These are phyloP conservation scores for Vachellia collinsii DNA, from an alignment of 306 rosid species.

Conservation along the genomic window DNA sequence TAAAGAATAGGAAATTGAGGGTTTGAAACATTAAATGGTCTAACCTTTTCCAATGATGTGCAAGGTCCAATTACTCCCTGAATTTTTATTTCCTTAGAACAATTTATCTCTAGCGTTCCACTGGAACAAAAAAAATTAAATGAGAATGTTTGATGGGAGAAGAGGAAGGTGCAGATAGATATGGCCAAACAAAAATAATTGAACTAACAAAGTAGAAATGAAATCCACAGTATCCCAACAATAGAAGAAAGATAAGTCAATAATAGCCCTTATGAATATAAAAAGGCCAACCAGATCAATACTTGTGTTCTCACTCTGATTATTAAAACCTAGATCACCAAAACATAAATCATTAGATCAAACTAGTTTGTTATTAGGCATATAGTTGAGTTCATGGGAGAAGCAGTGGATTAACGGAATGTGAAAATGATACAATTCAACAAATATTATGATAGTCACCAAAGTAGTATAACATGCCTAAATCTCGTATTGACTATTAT, in stretches of 20 bases:
- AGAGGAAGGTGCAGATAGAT: neutral
- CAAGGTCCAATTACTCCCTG: constrained; percentile 94
- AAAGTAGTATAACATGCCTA: neutral
- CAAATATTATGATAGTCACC: neutral
- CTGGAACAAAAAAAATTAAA: constrained; percentile 50
- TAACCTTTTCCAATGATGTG: constrained; percentile 92
- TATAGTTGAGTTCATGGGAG: neutral
- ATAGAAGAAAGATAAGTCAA: constrained; percentile 15
- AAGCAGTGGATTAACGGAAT: neutral
- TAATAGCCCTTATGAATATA: constrained; percentile 1
- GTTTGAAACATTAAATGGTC: constrained; percentile 19
- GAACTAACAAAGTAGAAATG: constrained; percentile 3
- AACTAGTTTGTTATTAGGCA: neutral
- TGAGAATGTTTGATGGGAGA: constrained; percentile 27
- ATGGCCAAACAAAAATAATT: neutral
- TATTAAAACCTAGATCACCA: neutral
- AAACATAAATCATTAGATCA: constrained; percentile 7
- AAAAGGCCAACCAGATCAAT: neutral
- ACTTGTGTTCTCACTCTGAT: neutral
- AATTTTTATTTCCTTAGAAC: constrained; percentile 88
- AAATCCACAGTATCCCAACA: neutral
- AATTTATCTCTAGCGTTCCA: constrained; percentile 83
- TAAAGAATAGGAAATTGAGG: constrained; percentile 28
- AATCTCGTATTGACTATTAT: neutral
- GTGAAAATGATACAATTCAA: neutral